Base-by-base conservation (phyloP, 2,329 filamentous ascomycete species). In the Teratosphaeriaceae sp. region DNA sequence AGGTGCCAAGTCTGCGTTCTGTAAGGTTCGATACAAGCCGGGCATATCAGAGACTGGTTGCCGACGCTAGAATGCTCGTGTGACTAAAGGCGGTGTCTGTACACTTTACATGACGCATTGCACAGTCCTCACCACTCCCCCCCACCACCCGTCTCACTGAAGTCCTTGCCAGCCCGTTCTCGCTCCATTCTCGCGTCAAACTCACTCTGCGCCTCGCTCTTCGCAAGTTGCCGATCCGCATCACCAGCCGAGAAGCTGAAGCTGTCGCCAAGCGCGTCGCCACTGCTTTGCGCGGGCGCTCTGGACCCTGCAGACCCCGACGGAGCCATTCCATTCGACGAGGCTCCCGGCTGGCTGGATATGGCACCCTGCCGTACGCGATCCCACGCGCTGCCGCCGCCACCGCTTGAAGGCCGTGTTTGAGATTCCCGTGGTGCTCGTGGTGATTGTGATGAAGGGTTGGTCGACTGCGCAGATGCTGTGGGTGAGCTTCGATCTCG, bases 161-260 rank as follows among this genome's bases (percentile, higher is more conserved):
- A 72, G 39, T 69, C 62, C n/a, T 63, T 64, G 0, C 70, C 72
- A 41, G 64, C 63, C 40, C 73, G 57, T 49, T 76, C 73, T 44
- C 63, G 62, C 49, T 75, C 73, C 4, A 75, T 48, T 33, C 67
- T 58, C 15, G 65, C 64, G 50, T 75, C 71, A 48, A 75, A 75
- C 20, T 74, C 69, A 41, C 60, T 65, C 55, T 75, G 72, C 20
- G 70, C 70, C 46, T 71, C 65, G 30, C 61, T 52, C 45, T 64
- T 68, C 11, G 69, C 70, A 21, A 61, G 51, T 34, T 65, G 62
- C 19, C 64, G 61, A 27, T 74, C 69, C 42, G 70, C 66, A 5
- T 69, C 66, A 1, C 58, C 59, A 1, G 58, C 57, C 0, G 63
- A 65, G 51, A 73, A 74, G 11, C 62, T 61, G 41, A 71, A 75